Evolutionary conservation across 2,329 filamentous ascomycete genomes (phyloP), one percentile per base, ranked within the genome.

Genomic region (Xylaria arbuscula): DNA sequence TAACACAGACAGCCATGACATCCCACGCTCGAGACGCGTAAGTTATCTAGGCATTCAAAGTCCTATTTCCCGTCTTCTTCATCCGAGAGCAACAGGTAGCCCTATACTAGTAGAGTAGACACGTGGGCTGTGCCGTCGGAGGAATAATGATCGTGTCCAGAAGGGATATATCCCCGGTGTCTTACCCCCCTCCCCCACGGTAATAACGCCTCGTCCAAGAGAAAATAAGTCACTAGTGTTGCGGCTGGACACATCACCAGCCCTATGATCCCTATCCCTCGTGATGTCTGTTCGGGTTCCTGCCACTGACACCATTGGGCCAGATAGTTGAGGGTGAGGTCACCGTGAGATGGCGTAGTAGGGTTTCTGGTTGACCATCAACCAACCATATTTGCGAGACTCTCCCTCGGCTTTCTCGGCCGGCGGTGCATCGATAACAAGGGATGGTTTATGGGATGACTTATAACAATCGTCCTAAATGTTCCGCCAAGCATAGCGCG

Each of bases 251-350:
- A 28, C 28, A 28, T 5, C 28, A 48, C 24, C 19, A 57, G 64
- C 53, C 57, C 59, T 48, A 24, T 19, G 28, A 34, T 48, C 36
- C 28, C 15, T 13, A n/a, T 24, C 47, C 47, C 59, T 60, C 65
- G 62, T 68, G 66, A 68, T 68, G 38, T 28, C 55, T 24, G 22
- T 57, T 40, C 19, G 10, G 54, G 36, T 10, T 57, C 28, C 36
- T 28, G 17, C 62, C 11, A 45, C 17, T 55, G 58, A 68, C 47
- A 51, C 38, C 15, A 68, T 68, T 66, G 62, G 62, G 48, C n/a
- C 17, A 45, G 40, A 45, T 6, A 24, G 45, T 28, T 5, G 28
- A 28, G 28, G 28, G 28, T 28, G 28, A 28, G 28, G 28, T 28
- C 28, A 28, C 28, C 28, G 28, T 28, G 28, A 28, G 28, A 28